These are phyloP conservation scores for Pseudevernia furfuracea DNA, from an alignment of 495 filamentous ascomycete species.

Conservation along the genomic window DNA sequence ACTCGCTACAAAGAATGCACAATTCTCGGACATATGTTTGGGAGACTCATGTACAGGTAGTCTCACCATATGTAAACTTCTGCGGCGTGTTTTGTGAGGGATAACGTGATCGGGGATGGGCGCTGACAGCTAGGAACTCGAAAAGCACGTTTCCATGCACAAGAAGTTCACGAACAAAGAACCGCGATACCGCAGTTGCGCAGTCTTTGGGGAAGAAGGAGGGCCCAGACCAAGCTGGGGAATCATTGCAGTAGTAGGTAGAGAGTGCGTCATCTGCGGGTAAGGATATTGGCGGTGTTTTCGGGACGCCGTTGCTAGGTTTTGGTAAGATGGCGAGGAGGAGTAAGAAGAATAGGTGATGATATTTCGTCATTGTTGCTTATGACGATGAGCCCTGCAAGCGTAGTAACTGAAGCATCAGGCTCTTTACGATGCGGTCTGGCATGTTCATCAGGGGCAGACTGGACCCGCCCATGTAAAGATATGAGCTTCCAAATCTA, in stretches of 20 bases:
- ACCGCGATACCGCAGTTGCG: neutral
- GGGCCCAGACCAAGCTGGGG: neutral
- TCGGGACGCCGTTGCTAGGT: neutral
- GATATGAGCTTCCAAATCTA: neutral
- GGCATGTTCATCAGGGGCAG: neutral
- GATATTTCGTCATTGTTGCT: neutral
- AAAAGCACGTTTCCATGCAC: neutral
- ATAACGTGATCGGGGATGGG: neutral
- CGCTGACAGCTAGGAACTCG: neutral
- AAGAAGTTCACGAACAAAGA: neutral
- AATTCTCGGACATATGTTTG: neutral
- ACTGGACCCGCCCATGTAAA: neutral
- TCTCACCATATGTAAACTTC: constrained; percentile 7
- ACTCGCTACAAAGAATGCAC: neutral
- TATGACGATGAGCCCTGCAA: neutral
- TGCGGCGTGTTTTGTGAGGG: neutral
- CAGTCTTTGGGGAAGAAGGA: neutral
- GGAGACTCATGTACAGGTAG: neutral
- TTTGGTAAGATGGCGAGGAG: neutral
- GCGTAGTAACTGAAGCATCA: neutral
- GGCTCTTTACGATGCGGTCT: neutral
- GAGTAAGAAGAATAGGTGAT: neutral
- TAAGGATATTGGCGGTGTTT: neutral
- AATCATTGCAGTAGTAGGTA: constrained; percentile 2
- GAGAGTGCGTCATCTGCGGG: neutral